These are phyloP conservation scores for Epichloe sp. DNA, from an alignment of 2,329 filamentous ascomycete species.

Conservation along the genomic window DNA sequence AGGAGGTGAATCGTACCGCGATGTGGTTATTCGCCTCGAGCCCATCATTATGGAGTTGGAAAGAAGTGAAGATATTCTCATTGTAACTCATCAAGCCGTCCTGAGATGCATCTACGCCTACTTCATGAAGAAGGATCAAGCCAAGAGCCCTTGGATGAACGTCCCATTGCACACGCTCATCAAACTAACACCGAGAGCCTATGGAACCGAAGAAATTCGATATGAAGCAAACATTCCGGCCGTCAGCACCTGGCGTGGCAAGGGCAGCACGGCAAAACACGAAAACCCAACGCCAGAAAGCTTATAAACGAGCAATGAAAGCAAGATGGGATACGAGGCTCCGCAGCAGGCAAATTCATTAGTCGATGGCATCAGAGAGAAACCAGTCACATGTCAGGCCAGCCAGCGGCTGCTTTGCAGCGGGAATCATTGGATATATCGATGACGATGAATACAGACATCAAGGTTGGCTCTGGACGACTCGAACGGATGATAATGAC, in stretches of 20 bases:
- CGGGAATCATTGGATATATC: neutral
- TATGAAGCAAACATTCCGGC: conserved; percentile 87
- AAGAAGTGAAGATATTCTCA: conserved; percentile 89
- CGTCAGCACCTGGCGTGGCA: conserved; percentile 90
- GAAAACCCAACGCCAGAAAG: conserved; percentile 42
- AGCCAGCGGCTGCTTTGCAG: neutral
- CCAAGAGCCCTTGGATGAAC: conserved; percentile 94
- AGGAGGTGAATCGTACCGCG: conserved; percentile 87
- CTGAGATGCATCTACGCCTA: conserved; percentile 96
- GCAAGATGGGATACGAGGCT: neutral
- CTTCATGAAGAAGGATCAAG: conserved; percentile 94
- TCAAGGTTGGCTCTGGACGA: neutral
- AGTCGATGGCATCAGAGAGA: neutral
- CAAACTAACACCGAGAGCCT: conserved; percentile 88
- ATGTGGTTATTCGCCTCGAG: conserved; percentile 93
- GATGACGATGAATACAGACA: neutral
- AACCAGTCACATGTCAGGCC: neutral
- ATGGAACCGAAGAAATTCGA: conserved; percentile 80
- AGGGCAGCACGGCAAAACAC: conserved; percentile 85
- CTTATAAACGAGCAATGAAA: conserved; percentile 11
- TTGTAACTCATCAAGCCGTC: conserved; percentile 95
- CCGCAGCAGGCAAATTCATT: neutral
- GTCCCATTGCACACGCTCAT: conserved; percentile 93
- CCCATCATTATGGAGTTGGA: conserved; percentile 99
- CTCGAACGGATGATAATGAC: neutral